A percentile compares a stretch with the other conserved stretches of the same genome.
These are phyloP conservation scores for Poa pratensis DNA, from an alignment of 176 grass and related monocot genomes.

Conservation along the genomic window DNA sequence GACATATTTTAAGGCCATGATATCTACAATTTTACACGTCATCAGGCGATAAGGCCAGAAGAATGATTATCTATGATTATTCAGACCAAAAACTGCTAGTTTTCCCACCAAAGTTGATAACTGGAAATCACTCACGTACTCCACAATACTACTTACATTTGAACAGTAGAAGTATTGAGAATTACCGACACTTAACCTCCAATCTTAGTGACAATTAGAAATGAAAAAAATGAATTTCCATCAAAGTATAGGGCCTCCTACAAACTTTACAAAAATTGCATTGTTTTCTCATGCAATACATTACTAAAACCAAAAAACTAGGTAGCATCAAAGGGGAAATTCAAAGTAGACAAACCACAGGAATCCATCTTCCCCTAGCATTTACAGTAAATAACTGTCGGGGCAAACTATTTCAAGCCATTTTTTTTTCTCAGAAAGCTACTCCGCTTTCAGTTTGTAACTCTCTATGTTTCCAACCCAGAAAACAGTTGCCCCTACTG, in stretches of 20 bases:
- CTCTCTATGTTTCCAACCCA: neutral
- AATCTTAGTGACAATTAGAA: conserved; percentile 17
- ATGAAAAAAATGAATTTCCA: neutral
- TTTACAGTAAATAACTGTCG: neutral
- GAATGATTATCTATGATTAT: neutral
- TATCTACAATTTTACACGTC: neutral
- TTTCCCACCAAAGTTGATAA: conserved; percentile 2
- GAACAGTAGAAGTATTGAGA: neutral
- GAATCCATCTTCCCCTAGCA: neutral
- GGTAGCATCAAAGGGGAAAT: neutral
- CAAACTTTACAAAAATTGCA: neutral
- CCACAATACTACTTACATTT: conserved; percentile 3
- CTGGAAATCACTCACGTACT: conserved; percentile 13
- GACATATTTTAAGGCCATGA: neutral
- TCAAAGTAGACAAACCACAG: conserved; percentile 18
- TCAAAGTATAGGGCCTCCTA: neutral
- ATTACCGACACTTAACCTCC: neutral
- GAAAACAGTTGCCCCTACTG: neutral
- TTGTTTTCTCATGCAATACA: neutral
- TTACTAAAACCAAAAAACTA: neutral
- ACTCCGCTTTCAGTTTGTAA: neutral
- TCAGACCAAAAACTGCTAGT: neutral
- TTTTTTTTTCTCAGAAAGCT: neutral
- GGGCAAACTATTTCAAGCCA: neutral
- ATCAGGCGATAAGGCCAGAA: neutral